Percentiles rank a stretch among this genome's conserved stretches.
These are phyloP conservation scores for Catharanthus roseus DNA, from an alignment of 257 asterid genomes.

Conservation along the genomic window DNA sequence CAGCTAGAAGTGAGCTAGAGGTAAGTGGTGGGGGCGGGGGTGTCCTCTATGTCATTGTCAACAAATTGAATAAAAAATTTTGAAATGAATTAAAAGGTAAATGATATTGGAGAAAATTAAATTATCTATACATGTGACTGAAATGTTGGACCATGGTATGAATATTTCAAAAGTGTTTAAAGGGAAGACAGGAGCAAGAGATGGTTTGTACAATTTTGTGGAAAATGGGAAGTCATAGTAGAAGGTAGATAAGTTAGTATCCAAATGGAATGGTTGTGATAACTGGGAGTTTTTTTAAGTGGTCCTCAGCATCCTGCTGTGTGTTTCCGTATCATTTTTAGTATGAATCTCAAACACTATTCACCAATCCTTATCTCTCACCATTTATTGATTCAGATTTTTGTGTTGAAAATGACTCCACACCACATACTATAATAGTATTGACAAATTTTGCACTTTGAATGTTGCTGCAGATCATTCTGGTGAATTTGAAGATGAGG, in stretches of 20 bases:
- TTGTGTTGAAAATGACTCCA: neutral
- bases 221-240: neutral
- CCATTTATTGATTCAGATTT: neutral
- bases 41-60: no score
- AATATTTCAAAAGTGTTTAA: no score
- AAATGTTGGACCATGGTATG: no score
- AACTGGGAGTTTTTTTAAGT: neutral
- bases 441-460: neutral
- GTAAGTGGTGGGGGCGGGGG: no score
- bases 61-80: no score
- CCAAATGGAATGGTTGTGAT: neutral
- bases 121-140: no score
- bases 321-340: neutral
- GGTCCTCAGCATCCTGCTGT: neutral
- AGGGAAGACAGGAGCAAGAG: no score
- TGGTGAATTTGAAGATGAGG: slow-evolving; percentile 56
- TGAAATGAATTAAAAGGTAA: no score
- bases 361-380: neutral
- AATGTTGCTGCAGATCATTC: slow-evolving; percentile 37
- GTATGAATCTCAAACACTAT: neutral
- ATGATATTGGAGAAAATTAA: no score
- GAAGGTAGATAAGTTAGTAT: neutral
- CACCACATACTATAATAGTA: neutral
- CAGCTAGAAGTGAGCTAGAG: no score
- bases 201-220: no score